Evolutionary conservation across 495 filamentous ascomycete genomes (phyloP).

Genomic region (Bryoglossum gracile): DNA sequence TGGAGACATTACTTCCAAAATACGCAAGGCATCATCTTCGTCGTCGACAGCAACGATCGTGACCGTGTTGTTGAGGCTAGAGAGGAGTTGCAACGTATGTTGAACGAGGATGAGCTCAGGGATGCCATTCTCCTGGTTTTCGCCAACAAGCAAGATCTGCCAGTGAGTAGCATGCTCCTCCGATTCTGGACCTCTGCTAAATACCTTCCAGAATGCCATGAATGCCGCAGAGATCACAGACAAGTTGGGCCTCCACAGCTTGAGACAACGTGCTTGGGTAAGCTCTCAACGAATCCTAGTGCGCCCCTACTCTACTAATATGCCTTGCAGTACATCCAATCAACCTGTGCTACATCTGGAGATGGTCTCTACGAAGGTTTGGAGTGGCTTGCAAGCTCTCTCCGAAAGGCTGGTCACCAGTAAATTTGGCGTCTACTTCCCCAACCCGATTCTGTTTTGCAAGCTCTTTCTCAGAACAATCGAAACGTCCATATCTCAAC

Average conservation of each 20-base stretch:
- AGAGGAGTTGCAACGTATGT: conserved; percentile 99
- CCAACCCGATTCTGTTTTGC: conserved; percentile 13
- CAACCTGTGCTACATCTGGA: conserved; percentile 97
- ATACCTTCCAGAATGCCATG: conserved; percentile 79
- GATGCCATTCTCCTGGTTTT: conserved; percentile 97
- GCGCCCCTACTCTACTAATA: conserved; percentile 18
- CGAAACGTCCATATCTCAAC: conserved; percentile 24
- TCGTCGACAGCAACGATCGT: conserved; percentile 99
- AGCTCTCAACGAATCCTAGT: conserved; percentile 32
- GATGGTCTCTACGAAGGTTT: conserved; percentile 99
- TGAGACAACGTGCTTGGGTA: conserved; percentile 98
- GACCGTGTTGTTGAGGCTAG: conserved; percentile 98
- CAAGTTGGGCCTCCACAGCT: conserved; percentile 97
- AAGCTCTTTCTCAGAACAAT: conserved; percentile 18
- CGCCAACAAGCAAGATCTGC: conserved; percentile 99
- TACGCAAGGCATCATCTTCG: conserved; percentile 99
- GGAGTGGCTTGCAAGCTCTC: conserved; percentile 95
- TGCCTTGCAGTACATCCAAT: conserved; percentile 86
- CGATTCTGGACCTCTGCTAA: conserved; percentile 12
- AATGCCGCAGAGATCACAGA: conserved; percentile 98
- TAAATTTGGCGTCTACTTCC: conserved; percentile 38
- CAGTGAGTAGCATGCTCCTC: conserved; percentile 50
- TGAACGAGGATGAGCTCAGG: conserved; percentile 99
- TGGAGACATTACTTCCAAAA: conserved; percentile 99
- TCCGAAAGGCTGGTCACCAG: conserved; percentile 83